Base-by-base conservation (phyloP, 345 rosid genomes). In the Brassica incana region DNA sequence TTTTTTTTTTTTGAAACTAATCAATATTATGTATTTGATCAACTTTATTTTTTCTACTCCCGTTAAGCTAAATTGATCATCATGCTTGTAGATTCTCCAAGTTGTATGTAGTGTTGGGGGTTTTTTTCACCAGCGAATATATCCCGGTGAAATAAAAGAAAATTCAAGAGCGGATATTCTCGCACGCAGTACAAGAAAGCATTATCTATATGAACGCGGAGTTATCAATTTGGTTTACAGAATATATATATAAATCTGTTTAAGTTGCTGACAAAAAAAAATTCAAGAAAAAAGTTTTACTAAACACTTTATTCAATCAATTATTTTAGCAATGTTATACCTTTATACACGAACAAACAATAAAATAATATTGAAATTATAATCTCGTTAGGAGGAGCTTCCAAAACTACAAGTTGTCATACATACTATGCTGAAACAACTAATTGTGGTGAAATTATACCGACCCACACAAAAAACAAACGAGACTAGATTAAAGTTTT, bases 81-180 rank as follows among this genome's bases (percentile, higher is more conserved):
- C 67, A 80, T 71, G 68, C 73, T 56, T n/a, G 68, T 62, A 70
- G 76, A 75, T 80, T 80, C 80, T 80, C 83, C 83, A 76, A 75
- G 76, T 76, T 75, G 83, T 80, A 80, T 80, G 77, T 75, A 18
- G 80, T 65, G 76, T 75, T 76, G 65, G 20, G 64, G 76, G n/a
- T n/a, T 75, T 75, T 80, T 64, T 70, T 75, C 80, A 75, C 80
- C 83, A 80, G 76, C 79, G 83, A 75, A 80, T 80, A 80, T 54
- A 60, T 63, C 67, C 2, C 62, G 71, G 43, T 8, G 3, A 75
- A 18, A 29, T 65, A 50, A 14, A 32, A 45, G 30, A 45, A 68
- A 68, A 33, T 54, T 38, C 35, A 38, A 6, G 30, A 0, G 25
- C 25, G 25, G 25, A 23, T 0, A 23, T 23, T 23, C 25, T 23